phyloP scores from a whole-genome alignment of 805 yeast species.

The Yamadazyma phyllophila region DNA sequence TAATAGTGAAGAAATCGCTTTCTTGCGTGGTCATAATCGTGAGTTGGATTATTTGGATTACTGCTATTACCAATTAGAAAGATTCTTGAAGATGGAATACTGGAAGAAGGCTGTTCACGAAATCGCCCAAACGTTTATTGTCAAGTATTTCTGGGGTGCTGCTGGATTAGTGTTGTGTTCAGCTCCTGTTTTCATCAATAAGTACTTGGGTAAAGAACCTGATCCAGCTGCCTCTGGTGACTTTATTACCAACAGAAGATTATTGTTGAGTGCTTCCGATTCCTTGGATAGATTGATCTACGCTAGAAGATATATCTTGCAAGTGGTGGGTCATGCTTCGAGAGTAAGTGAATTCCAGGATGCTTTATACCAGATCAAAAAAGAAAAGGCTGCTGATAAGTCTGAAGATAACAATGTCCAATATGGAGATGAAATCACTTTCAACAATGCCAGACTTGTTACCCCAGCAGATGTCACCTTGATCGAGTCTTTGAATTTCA shows the following conservation, averaged over 20 bases:
- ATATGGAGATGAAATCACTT: conserved; percentile 58
- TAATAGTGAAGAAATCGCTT: conserved; percentile 83
- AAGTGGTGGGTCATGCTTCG: conserved; percentile 76
- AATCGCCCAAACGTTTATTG: conserved; percentile 81
- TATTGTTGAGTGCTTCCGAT: conserved; percentile 79
- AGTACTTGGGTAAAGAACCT: conserved; percentile 46
- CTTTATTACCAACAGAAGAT: conserved; percentile 83
- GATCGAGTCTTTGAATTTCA: conserved; percentile 63
- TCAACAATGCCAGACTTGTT: conserved; percentile 72
- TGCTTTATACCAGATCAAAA: conserved; percentile 50
- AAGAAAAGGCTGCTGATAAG: conserved; percentile 14
- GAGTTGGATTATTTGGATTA: conserved; percentile 77
- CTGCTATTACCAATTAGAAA: conserved; percentile 76
- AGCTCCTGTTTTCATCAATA: conserved; percentile 75
- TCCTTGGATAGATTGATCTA: conserved; percentile 85
- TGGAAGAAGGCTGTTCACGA: conserved; percentile 78
- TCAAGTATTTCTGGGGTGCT: conserved; percentile 95
- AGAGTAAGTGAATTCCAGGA: conserved; percentile 71
- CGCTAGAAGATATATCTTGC: conserved; percentile 80
- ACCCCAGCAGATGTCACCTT: conserved; percentile 83
- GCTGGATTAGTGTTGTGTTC: conserved; percentile 87
- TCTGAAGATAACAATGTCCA: conserved; percentile 15
- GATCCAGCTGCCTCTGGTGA: conserved; percentile 63
- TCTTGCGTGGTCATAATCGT: conserved; percentile 74
- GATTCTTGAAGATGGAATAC: conserved; percentile 72